Conservation (phyloP, 495 filamentous ascomycete genomes). For the Viridothelium virens region DNA sequence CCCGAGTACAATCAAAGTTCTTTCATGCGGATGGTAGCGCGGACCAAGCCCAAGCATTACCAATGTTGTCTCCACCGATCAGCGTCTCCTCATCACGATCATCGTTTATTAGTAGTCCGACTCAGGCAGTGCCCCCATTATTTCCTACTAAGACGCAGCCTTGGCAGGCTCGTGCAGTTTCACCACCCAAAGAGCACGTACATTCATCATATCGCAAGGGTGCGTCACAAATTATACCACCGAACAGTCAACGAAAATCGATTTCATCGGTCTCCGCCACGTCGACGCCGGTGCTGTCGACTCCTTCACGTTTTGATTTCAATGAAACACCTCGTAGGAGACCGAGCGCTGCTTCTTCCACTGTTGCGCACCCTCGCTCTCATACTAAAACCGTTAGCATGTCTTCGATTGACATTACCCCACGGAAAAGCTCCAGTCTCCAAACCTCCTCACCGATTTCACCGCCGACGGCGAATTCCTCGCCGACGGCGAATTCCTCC, state of each 20-base stretch:
- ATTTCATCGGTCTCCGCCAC: background rate
- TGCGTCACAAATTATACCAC: constrained; percentile 33
- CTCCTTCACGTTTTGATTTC: constrained; percentile 7
- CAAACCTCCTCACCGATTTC: constrained; percentile 7
- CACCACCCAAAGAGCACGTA: constrained; percentile 35
- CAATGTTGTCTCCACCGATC: constrained; percentile 23
- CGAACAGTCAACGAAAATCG: constrained; percentile 16
- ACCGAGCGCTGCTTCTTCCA: constrained; percentile 19
- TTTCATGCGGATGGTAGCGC: constrained; percentile 46
- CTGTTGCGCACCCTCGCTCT: background rate
- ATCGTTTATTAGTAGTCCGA: constrained; percentile 17
- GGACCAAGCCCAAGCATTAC: constrained; percentile 13
- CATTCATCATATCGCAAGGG: constrained; percentile 39
- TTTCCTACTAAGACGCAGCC: constrained; percentile 18
- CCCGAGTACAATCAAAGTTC: constrained; percentile 28
- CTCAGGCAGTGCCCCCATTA: constrained; percentile 17
- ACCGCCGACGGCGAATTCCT: constrained; percentile 14
- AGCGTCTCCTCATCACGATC: constrained; percentile 25
- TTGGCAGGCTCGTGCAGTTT: constrained; percentile 25
- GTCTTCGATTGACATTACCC: constrained; percentile 26
- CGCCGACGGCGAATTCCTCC: constrained; percentile 16
- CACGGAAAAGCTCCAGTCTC: constrained; percentile 7
- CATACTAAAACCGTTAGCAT: constrained; percentile 29
- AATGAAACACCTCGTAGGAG: constrained; percentile 19
- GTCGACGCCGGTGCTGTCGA: constrained; percentile 10